Evolutionary conservation across 1,284 basidiomycete species (phyloP), one percentile per base, ranked within the genome.

Genomic region (Paramarasmius palmivorus): DNA sequence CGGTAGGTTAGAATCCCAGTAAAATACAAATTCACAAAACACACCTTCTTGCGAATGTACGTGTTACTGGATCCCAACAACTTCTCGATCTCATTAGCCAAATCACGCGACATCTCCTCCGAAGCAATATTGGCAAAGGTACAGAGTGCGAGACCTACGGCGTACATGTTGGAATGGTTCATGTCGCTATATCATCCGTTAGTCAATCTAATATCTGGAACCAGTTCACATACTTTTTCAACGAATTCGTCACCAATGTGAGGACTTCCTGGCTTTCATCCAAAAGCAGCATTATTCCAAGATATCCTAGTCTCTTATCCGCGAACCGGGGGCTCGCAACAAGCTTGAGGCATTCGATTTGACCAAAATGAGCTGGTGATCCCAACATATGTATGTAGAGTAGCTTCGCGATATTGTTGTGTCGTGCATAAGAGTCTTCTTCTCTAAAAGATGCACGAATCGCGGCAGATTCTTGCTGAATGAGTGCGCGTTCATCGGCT

Each of bases 311-410:
- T 32, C 96, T 83, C 75, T 99, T 99, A 78, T 99, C 97, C 45
- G 91, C 85, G 74, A 99, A 99, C 52, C 95, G 81, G 12, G 97
- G 94, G 62, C 93, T 94, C n/a, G 97, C 97, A 41, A 99, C 97
- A 50, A 99, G 88, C 74, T 99, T 99, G 61, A 99, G 81, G 74
- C 97, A 99, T 78, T 99, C 97, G 70, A 99, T 98, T 79, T 99
- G 97, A 48, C 97, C 97, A 68, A 98, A 99, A 71, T 99, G 97
- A 26, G 97, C 97, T 3, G 96, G 95, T 55, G 97, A 98, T 54
- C 97, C 97, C 22, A 99, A 89, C 97, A 99, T 99, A 73, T 99
- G 95, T 71, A 99, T 99, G 77, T 99, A 99, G 59, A 99, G 86
- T 20, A 99, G 83, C 71, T 99, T 99, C 56, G 96, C 95, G 68